These are phyloP conservation scores for Euphorbia pulcherrima DNA, from an alignment of 345 rosid genomes.

Conservation along the genomic window DNA sequence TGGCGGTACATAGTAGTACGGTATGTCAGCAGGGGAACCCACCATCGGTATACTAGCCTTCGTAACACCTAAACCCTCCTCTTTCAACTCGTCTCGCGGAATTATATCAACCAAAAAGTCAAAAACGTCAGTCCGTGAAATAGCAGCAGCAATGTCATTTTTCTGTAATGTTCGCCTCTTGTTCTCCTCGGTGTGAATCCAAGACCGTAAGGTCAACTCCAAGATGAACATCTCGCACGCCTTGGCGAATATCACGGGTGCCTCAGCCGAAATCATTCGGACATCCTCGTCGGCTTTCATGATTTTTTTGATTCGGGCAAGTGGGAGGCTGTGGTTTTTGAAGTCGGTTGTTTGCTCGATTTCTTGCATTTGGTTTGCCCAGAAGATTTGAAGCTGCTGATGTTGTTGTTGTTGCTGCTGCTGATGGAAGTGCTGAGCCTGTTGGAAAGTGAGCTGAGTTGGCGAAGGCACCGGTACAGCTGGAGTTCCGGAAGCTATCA, in stretches of 20 bases:
- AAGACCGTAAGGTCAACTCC: conserved; percentile 42
- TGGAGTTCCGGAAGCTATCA: conserved; percentile 48
- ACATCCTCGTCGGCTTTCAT: conserved; percentile 49
- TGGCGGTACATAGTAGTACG: conserved; percentile 35
- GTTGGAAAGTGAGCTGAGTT: conserved; percentile 38
- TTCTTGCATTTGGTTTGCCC: conserved; percentile 44
- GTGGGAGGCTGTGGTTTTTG: conserved; percentile 42
- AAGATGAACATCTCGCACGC: conserved; percentile 47
- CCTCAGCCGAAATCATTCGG: conserved; percentile 49
- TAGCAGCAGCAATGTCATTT: conserved; percentile 45
- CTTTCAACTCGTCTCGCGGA: conserved; percentile 44
- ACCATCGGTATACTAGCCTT: conserved; percentile 34
- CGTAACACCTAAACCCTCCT: conserved; percentile 42
- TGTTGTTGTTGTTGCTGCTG: conserved; percentile 44
- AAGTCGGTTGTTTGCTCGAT: conserved; percentile 37
- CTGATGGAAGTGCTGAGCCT: conserved; percentile 42
- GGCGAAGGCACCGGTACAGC: conserved; percentile 36
- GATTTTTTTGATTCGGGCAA: conserved; percentile 44
- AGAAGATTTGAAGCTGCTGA: conserved; percentile 41
- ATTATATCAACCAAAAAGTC: conserved; percentile 47
- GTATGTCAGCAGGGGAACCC: conserved; percentile 39
- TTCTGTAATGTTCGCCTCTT: conserved; percentile 43
- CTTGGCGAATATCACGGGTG: conserved; percentile 42
- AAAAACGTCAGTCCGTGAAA: conserved; percentile 40
- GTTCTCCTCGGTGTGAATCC: conserved; percentile 48